A percentile compares a stretch with the other conserved stretches of the same genome.
Evolutionary conservation across 106 monocot genomes (phyloP).

Genomic region (Acorus gramineus): DNA sequence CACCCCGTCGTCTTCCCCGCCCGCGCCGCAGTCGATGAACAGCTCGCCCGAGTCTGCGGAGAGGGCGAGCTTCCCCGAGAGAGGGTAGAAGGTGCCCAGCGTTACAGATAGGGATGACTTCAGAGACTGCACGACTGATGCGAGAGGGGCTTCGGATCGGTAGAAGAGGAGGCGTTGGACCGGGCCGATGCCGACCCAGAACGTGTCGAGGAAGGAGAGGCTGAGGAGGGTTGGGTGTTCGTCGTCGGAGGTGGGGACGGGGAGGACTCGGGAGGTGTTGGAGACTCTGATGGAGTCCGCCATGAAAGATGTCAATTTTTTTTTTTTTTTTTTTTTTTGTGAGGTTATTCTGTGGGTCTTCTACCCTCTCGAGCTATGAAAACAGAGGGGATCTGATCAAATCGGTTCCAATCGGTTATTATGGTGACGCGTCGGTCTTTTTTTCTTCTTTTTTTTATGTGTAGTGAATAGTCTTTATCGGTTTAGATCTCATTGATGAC

Average conservation of each 20-base stretch:
- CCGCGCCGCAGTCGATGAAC: slow-evolving; percentile 23
- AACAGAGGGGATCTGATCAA: too few relatives aligned
- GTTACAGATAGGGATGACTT: slow-evolving; percentile 21
- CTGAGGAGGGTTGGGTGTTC: neutral
- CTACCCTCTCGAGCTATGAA: too few relatives aligned
- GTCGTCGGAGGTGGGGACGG: neutral
- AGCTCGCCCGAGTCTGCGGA: slow-evolving; percentile 7
- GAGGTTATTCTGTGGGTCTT: too few relatives aligned
- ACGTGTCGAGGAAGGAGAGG: slow-evolving; percentile 31
- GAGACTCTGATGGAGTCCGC: neutral
- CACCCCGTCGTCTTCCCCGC: slow-evolving; percentile 10
- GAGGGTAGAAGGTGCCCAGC: slow-evolving; percentile 16
- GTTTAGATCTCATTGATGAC: too few relatives aligned
- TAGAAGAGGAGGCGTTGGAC: slow-evolving; percentile 29
- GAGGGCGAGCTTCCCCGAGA: slow-evolving; percentile 35
- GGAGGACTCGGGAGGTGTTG: neutral
- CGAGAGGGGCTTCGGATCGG: slow-evolving; percentile 2
- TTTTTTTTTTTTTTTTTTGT: too few relatives aligned
- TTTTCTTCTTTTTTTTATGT: too few relatives aligned
- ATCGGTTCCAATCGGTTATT: too few relatives aligned
- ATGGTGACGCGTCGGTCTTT: too few relatives aligned
- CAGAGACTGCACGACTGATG: slow-evolving; percentile 11
- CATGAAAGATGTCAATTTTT: too few relatives aligned
- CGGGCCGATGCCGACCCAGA: slow-evolving; percentile 20
- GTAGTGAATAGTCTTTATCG: too few relatives aligned